A percentile compares a stretch with the other conserved stretches of the same genome.
Evolutionary conservation across 2,329 filamentous ascomycete genomes (phyloP).

Genomic region (Neofusicoccum ribis): DNA sequence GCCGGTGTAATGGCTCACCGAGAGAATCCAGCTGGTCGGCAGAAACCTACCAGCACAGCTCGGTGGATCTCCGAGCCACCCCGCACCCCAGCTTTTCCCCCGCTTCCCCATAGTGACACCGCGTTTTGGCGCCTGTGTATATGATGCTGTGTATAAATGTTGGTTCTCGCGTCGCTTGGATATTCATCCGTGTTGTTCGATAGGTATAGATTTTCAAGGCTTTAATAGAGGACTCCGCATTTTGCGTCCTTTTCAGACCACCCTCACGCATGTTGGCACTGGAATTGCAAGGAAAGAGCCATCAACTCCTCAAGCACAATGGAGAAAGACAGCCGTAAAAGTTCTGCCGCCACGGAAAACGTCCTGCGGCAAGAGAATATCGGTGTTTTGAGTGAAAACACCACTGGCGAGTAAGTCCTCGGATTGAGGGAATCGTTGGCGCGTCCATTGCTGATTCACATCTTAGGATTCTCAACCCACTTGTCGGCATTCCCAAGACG

Average conservation of each 20-base stretch:
- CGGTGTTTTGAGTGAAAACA: slow-evolving; percentile 30
- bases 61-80: no score
- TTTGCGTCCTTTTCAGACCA: no score
- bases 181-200: no score
- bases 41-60: no score
- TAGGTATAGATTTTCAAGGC: no score
- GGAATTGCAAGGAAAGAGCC: background rate
- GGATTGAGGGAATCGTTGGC: background rate
- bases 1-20: no score
- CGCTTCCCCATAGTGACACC: background rate
- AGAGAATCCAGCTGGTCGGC: no score
- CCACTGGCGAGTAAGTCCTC: slow-evolving; percentile 33
- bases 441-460: background rate
- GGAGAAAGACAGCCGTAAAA: background rate
- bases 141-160: background rate
- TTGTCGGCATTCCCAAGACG: slow-evolving; percentile 55
- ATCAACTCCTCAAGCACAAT: background rate
- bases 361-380: slow-evolving; percentile 30
- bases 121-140: no score
- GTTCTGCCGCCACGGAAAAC: slow-evolving; percentile 20
- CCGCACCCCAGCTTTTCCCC: background rate
- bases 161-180: no score
- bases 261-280: no score
- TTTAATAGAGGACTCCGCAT: no score
- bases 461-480: slow-evolving; percentile 56